These are phyloP conservation scores for Gnetum montanum DNA, from an alignment of 75 land plant genomes.

Conservation along the genomic window DNA sequence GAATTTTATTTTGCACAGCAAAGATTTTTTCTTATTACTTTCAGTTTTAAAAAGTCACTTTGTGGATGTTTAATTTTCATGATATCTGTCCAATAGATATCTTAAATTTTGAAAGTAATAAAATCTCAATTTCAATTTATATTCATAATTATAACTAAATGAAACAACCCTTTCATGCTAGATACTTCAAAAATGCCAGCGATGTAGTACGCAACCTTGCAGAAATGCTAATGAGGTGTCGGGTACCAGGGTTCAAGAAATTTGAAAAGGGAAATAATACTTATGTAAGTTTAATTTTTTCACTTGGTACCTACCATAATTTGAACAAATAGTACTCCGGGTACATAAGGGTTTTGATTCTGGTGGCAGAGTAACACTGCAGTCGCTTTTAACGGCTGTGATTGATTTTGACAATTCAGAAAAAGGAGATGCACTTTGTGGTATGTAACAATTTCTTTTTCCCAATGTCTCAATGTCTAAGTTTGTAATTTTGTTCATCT, in stretches of 20 bases:
- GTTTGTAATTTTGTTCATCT: no score
- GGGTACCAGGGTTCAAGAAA: slow-evolving; percentile 25
- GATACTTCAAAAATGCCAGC: slow-evolving; percentile 86
- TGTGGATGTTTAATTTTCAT: no score
- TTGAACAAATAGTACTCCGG: not conserved
- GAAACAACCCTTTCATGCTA: no score
- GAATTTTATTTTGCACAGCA: no score
- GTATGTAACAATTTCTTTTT: slow-evolving; percentile 16
- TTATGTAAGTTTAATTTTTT: not conserved
- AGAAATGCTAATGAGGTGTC: slow-evolving; percentile 78
- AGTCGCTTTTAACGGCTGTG: slow-evolving; percentile 40
- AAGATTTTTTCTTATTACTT: no score
- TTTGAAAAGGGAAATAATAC: no score
- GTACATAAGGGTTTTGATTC: not conserved
- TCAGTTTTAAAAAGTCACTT: no score
- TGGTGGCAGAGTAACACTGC: slow-evolving; percentile 74
- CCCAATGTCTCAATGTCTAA: not conserved
- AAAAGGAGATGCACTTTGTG: slow-evolving; percentile 93
- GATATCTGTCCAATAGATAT: no score
- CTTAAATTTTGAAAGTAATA: no score
- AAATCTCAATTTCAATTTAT: no score
- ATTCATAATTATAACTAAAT: no score
- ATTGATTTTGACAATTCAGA: slow-evolving; percentile 66
- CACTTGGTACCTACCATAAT: no score
- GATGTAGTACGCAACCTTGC: slow-evolving; percentile 77